A percentile compares a stretch with the other conserved stretches of the same genome.
These are phyloP conservation scores for Trifolium subterraneum DNA, from an alignment of 306 rosid species.

Conservation along the genomic window DNA sequence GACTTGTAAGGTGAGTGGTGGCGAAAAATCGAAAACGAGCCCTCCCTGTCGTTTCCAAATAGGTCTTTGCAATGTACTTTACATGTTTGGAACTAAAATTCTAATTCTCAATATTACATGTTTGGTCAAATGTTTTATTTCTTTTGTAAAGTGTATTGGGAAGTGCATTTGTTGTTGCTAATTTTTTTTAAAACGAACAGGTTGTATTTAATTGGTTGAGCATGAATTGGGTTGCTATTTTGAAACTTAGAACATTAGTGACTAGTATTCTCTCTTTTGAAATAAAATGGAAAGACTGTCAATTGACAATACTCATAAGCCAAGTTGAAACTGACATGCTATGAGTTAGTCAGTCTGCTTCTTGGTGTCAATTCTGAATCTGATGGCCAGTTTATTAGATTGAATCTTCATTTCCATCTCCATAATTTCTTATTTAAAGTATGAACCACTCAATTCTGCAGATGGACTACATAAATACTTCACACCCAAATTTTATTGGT, in stretches of 20 bases:
- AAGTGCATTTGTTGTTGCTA: conserved; percentile 2
- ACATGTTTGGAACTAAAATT: conserved; percentile 25
- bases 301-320: background rate
- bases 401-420: conserved; percentile 26
- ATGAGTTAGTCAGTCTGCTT: background rate
- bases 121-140: conserved; percentile 5
- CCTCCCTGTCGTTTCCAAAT: background rate
- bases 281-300: conserved; percentile 21
- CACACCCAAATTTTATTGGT: conserved; percentile 96
- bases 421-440: conserved; percentile 20
- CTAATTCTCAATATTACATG: background rate
- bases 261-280: conserved; percentile 7
- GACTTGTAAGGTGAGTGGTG: background rate
- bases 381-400: conserved; percentile 31
- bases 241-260: conserved; percentile 15
- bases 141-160: background rate
- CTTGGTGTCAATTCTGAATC: conserved; percentile 1
- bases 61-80: no score
- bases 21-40: no score
- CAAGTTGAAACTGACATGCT: conserved; percentile 15
- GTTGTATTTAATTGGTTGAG: conserved; percentile 7
- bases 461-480: conserved; percentile 99
- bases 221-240: conserved; percentile 31
- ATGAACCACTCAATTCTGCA: conserved; percentile 49
- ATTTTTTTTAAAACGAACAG: background rate